These are phyloP conservation scores for Rhizoclosmatium sp. DNA, from an alignment of 192 early-diverging fungal genomes.

Conservation along the genomic window DNA sequence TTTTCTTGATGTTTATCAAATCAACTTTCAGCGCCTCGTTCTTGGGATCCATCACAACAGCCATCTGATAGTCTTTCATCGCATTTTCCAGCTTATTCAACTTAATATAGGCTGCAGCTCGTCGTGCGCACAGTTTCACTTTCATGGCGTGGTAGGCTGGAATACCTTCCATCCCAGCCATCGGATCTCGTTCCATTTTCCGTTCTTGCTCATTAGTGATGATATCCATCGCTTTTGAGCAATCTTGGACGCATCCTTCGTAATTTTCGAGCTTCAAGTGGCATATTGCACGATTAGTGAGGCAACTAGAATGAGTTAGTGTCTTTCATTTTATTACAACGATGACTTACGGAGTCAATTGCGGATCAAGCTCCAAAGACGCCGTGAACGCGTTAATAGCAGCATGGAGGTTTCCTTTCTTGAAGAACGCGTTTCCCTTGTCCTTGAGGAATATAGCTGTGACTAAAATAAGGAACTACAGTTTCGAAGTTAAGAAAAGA, in stretches of 20 bases:
- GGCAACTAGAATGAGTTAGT: conserved; percentile 37
- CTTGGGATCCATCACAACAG: conserved; percentile 64
- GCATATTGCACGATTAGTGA: conserved; percentile 75
- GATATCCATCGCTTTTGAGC: conserved; percentile 64
- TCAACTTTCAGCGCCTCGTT: conserved; percentile 51
- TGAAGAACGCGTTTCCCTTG: conserved; percentile 76
- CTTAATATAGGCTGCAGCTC: conserved; percentile 72
- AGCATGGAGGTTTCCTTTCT: conserved; percentile 61
- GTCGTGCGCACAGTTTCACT: conserved; percentile 70
- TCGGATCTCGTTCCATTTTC: conserved; percentile 31
- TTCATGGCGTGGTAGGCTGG: conserved; percentile 47
- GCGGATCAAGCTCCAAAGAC: conserved; percentile 69
- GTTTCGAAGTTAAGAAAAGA: background rate
- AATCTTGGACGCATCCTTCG: conserved; percentile 68
- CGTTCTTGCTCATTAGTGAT: conserved; percentile 42
- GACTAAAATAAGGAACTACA: background rate
- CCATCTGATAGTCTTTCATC: conserved; percentile 65
- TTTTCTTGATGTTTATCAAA: conserved; percentile 29
- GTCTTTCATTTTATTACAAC: background rate
- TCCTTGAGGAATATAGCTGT: conserved; percentile 62
- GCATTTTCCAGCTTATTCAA: conserved; percentile 65
- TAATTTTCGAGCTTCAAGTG: conserved; percentile 65
- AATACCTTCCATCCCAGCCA: conserved; percentile 51
- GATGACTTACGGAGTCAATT: conserved; percentile 60
- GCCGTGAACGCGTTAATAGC: conserved; percentile 78